These are phyloP conservation scores for Auricularia sp. DNA, from an alignment of 768 basidiomycete species.

Conservation along the genomic window DNA sequence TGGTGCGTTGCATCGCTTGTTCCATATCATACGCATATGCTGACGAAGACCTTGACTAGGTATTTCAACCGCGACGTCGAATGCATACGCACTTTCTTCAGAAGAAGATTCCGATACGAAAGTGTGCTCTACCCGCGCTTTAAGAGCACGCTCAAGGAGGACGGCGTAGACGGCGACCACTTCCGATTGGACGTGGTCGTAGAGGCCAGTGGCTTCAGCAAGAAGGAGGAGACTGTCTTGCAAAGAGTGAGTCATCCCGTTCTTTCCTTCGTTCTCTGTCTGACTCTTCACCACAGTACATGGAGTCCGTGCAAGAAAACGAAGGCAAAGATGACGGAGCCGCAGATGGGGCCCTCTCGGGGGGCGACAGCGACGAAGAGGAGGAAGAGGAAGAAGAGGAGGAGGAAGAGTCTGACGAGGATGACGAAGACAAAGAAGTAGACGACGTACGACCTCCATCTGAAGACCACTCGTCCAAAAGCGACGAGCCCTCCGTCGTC, in stretches of 20 bases:
- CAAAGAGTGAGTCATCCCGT: slow-evolving; percentile 59
- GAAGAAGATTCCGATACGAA: slow-evolving; percentile 85
- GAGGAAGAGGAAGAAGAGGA: slow-evolving; percentile 14
- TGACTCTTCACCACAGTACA: slow-evolving; percentile 41
- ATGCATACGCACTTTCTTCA: slow-evolving; percentile 90
- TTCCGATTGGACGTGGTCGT: slow-evolving; percentile 86
- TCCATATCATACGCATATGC: slow-evolving; percentile 4
- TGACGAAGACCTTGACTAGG: slow-evolving; percentile 34
- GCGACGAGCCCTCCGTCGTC: neutral
- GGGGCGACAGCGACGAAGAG: slow-evolving; percentile 30
- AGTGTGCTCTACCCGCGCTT: slow-evolving; percentile 83
- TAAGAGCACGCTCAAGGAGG: slow-evolving; percentile 47
- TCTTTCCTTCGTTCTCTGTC: slow-evolving; percentile 9
- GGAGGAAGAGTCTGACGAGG: slow-evolving; percentile 9
- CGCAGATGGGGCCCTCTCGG: slow-evolving; percentile 30
- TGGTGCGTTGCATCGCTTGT: slow-evolving; percentile 43
- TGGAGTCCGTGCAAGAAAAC: slow-evolving; percentile 40
- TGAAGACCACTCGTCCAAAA: no score
- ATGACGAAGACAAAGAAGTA: slow-evolving; percentile 5
- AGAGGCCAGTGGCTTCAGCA: slow-evolving; percentile 86
- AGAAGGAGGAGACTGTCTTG: slow-evolving; percentile 69
- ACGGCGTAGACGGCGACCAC: slow-evolving; percentile 28
- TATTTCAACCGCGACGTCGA: slow-evolving; percentile 99
- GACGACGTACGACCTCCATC: no score
- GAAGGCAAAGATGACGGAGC: slow-evolving; percentile 25